Percentiles rank a stretch among this genome's conserved stretches.
Evolutionary conservation across 2,329 filamentous ascomycete species (phyloP).

Genomic region (Ceratocystis variospora): DNA sequence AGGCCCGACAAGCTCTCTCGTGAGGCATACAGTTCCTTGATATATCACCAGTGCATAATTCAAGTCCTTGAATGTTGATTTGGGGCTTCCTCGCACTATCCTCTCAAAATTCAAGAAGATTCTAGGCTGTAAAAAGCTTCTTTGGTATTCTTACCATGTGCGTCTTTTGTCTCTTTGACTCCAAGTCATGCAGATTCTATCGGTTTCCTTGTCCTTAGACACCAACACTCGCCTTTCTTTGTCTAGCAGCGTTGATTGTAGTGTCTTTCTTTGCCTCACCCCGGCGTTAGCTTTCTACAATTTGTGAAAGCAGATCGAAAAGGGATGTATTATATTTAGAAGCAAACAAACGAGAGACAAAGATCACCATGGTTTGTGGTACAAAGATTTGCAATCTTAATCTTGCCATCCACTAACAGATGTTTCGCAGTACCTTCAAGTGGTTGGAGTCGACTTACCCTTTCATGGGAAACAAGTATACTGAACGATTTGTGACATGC

Average conservation of each 20-base stretch:
- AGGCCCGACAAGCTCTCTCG: background rate
- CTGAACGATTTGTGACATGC: background rate
- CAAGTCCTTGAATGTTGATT: too few relatives aligned
- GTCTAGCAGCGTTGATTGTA: background rate
- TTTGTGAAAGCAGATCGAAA: background rate
- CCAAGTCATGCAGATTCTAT: background rate
- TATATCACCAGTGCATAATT: background rate
- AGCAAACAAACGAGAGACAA: background rate
- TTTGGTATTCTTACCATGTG: background rate
- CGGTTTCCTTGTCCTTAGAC: background rate
- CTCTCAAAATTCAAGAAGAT: background rate
- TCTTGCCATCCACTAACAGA: background rate
- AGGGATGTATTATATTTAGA: background rate
- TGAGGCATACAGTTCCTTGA: background rate
- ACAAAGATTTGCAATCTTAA: background rate
- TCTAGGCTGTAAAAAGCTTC: background rate
- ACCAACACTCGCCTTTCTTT: background rate
- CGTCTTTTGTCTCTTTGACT: background rate
- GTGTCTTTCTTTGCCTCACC: conserved; percentile 2
- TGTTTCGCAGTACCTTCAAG: background rate
- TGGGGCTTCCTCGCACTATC: background rate
- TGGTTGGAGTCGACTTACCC: background rate
- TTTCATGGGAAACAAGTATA: background rate
- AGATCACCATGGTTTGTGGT: background rate
- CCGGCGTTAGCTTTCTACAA: background rate